Percentiles rank a stretch among this genome's conserved stretches.
These are phyloP conservation scores for Rhizopus microsporus DNA, from an alignment of 371 early-diverging fungal genomes.

Conservation along the genomic window DNA sequence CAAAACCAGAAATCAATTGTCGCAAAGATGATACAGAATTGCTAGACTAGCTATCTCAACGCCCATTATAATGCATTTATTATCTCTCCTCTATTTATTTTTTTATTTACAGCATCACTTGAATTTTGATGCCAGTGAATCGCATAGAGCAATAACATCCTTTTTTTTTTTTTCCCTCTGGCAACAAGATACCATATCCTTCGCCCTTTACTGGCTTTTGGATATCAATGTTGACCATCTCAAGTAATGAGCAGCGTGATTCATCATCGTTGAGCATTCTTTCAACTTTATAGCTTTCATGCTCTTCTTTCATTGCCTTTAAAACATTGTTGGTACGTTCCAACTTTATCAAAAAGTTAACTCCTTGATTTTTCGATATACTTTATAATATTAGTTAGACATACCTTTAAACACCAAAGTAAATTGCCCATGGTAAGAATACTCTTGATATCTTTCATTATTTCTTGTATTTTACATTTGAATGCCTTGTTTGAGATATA, in stretches of 20 bases:
- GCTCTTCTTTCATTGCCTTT: conserved; percentile 8
- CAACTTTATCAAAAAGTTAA: conserved; percentile 1
- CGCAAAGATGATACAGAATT: too few relatives aligned
- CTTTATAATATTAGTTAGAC: background rate
- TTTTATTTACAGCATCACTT: conserved; percentile 4
- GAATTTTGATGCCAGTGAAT: conserved; percentile 2
- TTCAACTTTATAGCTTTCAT: conserved; percentile 4
- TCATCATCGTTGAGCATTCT: too few relatives aligned
- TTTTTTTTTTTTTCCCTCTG: conserved; percentile 9
- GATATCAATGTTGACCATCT: too few relatives aligned
- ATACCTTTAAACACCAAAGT: conserved; percentile 12
- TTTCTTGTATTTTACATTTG: conserved; percentile 7
- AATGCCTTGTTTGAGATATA: conserved; percentile 12
- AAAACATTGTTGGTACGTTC: background rate
- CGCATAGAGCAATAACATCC: background rate
- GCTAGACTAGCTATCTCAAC: too few relatives aligned
- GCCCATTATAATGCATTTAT: background rate
- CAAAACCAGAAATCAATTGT: too few relatives aligned
- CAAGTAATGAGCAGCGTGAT: too few relatives aligned
- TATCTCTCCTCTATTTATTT: background rate
- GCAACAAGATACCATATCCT: conserved; percentile 12
- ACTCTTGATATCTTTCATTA: conserved; percentile 6
- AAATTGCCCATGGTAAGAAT: conserved; percentile 17
- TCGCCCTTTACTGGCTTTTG: conserved; percentile 14
- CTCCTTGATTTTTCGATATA: background rate